A percentile compares a stretch with the other conserved stretches of the same genome.
These are phyloP conservation scores for Acanthamoeba triangularis DNA, from an alignment of 208 protist genomes.

Conservation along the genomic window DNA sequence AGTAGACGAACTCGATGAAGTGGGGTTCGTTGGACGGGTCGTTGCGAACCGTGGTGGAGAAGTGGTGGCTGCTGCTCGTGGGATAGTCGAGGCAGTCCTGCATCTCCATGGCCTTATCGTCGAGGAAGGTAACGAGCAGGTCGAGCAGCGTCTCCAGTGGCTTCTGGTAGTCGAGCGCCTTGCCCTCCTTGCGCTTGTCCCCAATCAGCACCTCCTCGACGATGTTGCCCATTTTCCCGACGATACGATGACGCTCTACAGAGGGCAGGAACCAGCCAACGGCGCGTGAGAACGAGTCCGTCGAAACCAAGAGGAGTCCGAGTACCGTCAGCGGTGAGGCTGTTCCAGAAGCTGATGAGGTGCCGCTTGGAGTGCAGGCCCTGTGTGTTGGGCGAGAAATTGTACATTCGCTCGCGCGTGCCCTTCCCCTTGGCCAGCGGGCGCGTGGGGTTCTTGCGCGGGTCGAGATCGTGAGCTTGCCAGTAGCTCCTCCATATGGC, in stretches of 20 bases:
- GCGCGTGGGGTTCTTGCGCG: conserved; percentile 46
- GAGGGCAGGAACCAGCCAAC: not conserved
- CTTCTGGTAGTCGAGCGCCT: conserved; percentile 41
- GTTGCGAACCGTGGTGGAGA: not conserved
- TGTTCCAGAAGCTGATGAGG: conserved; percentile 72
- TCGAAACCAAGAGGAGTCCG: not conserved
- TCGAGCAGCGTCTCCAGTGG: conserved; percentile 23
- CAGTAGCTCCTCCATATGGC: conserved; percentile 69
- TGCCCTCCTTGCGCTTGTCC: conserved; percentile 47
- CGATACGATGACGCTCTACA: conserved; percentile 41
- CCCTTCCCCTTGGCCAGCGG: conserved; percentile 58
- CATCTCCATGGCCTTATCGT: conserved; percentile 16
- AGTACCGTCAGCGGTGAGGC: conserved; percentile 57
- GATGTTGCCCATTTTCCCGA: conserved; percentile 68
- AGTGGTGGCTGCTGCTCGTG: not conserved
- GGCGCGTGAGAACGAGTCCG: not conserved
- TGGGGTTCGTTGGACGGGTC: not conserved
- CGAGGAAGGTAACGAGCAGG: conserved; percentile 43
- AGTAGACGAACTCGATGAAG: conserved; percentile 78
- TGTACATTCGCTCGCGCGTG: conserved; percentile 52
- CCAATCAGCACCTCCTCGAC: conserved; percentile 62
- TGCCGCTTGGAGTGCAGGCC: conserved; percentile 67
- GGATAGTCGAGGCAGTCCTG: not conserved
- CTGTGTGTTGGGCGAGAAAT: conserved; percentile 71
- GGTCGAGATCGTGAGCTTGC: conserved; percentile 50